Conservation (phyloP, 352 stramenopile species). For the Globisporangium abappressorium region DNA sequence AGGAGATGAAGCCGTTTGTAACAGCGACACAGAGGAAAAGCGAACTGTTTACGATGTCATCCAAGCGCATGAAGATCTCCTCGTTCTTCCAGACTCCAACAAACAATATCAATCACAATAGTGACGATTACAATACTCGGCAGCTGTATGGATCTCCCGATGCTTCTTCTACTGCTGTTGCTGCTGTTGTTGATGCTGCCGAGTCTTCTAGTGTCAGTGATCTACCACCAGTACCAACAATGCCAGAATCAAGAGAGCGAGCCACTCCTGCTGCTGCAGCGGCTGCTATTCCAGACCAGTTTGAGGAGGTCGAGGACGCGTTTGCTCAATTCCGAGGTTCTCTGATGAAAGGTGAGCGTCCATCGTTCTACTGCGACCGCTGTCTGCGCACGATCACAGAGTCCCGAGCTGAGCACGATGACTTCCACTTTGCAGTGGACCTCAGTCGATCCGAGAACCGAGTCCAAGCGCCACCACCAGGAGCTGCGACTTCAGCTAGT, state of each 20-base stretch:
- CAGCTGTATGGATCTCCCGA: not conserved
- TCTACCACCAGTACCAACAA: not conserved
- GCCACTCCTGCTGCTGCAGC: not conserved
- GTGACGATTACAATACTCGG: not conserved
- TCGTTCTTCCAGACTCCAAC: slow-evolving; percentile 36
- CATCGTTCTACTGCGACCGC: slow-evolving; percentile 32
- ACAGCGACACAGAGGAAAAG: slow-evolving; percentile 16
- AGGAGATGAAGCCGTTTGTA: slow-evolving; percentile 23
- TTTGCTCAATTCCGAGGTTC: slow-evolving; percentile 20
- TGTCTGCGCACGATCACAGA: slow-evolving; percentile 36
- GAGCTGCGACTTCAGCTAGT: not conserved
- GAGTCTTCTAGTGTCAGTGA: not conserved
- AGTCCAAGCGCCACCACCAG: slow-evolving; percentile 19
- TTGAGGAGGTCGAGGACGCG: slow-evolving; percentile 2
- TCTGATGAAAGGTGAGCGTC: not conserved
- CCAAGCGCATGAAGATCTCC: slow-evolving; percentile 60
- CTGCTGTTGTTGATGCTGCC: not conserved
- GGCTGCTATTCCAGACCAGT: not conserved
- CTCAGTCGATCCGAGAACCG: slow-evolving; percentile 31
- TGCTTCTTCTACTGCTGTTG: not conserved
- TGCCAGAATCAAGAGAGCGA: not conserved
- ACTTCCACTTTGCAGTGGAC: slow-evolving; percentile 58
- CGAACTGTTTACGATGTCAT: slow-evolving; percentile 9
- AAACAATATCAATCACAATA: not conserved
- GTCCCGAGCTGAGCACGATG: slow-evolving; percentile 39